Percentiles rank a stretch among this genome's conserved stretches.
Evolutionary conservation across 2,329 filamentous ascomycete species (phyloP).

Genomic region (Botrytis tulipae): DNA sequence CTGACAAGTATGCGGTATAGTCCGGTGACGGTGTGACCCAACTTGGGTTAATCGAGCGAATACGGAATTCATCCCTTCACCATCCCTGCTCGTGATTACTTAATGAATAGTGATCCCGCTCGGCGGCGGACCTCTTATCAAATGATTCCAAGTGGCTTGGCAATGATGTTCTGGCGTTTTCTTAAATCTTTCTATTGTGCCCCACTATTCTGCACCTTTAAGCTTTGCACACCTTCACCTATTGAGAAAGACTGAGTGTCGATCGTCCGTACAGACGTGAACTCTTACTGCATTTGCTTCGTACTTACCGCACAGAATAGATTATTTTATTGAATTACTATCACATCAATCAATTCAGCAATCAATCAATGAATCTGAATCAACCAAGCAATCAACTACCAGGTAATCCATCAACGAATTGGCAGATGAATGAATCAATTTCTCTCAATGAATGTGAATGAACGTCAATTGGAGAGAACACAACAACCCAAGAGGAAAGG

Average conservation of each 20-base stretch:
- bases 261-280: too few relatives aligned
- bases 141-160: slow-evolving; percentile 13
- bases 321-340: neutral
- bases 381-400: too few relatives aligned
- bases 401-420: too few relatives aligned
- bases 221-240: neutral
- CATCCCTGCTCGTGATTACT: neutral
- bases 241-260: neutral
- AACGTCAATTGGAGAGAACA: neutral
- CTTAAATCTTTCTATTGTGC: neutral
- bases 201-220: neutral
- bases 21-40: neutral
- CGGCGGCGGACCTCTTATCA: neutral
- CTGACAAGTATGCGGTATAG: neutral
- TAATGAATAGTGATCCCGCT: neutral
- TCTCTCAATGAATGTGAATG: too few relatives aligned
- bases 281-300: neutral
- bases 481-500: neutral
- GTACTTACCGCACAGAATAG: neutral
- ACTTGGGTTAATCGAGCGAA: neutral
- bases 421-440: too few relatives aligned
- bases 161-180: neutral
- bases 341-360: neutral
- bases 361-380: too few relatives aligned
- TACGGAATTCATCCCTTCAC: neutral